Percentiles rank a stretch among this genome's conserved stretches.
These are phyloP conservation scores for Nakazawaea wyomingensis DNA, from an alignment of 805 yeast species.

Conservation along the genomic window DNA sequence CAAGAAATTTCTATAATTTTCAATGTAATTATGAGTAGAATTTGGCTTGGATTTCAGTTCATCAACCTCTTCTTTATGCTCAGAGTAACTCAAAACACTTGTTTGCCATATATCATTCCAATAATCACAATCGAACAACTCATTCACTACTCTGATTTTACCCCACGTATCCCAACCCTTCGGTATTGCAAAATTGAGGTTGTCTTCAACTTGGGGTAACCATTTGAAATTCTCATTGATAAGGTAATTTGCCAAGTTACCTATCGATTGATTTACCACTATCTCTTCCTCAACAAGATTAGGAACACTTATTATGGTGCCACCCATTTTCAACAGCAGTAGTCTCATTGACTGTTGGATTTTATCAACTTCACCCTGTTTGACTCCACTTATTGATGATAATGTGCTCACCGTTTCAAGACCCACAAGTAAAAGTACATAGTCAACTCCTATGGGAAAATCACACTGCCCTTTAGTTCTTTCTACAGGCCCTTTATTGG, in stretches of 20 bases:
- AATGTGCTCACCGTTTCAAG: constrained; percentile 1
- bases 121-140: constrained; percentile 24
- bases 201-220: constrained; percentile 15
- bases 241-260: neutral
- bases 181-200: constrained; percentile 31
- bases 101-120: constrained; percentile 24
- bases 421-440: constrained; percentile 1
- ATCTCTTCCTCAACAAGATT: neutral
- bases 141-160: constrained; percentile 38
- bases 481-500: neutral
- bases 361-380: constrained; percentile 9
- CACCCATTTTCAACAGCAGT: constrained; percentile 8
- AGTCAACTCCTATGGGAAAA: constrained; percentile 5
- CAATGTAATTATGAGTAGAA: constrained; percentile 5
- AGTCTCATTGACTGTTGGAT: constrained; percentile 8
- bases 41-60: neutral
- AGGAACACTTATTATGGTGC: neutral
- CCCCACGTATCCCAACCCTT: constrained; percentile 47
- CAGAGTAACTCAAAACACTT: constrained; percentile 15
- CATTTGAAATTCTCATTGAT: neutral
- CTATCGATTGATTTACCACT: neutral
- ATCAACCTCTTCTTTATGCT: neutral
- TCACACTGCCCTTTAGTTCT: constrained; percentile 5
- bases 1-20: constrained; percentile 14
- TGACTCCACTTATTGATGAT: neutral